A percentile compares a stretch with the other conserved stretches of the same genome.
These are phyloP conservation scores for Escovopsis sp. DNA, from an alignment of 2,329 filamentous ascomycete genomes.

Conservation along the genomic window DNA sequence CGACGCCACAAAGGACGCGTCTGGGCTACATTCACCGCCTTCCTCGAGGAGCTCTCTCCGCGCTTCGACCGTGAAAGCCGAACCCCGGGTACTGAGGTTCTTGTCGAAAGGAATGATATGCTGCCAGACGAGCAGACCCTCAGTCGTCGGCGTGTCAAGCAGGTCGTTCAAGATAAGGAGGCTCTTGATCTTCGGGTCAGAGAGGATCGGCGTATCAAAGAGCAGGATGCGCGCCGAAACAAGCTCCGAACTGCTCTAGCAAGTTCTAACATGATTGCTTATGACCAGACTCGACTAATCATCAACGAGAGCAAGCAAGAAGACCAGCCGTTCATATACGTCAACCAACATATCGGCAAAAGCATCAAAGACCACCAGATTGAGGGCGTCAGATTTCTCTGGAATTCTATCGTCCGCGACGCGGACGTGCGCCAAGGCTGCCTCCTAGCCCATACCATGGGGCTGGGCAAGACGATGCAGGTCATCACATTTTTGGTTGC, in stretches of 20 bases:
- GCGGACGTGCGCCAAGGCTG: constrained; percentile 52
- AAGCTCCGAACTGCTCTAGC: constrained; percentile 33
- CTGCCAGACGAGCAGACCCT: constrained; percentile 1
- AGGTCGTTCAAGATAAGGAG: constrained; percentile 21
- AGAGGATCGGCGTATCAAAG: constrained; percentile 36
- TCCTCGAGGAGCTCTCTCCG: constrained; percentile 13
- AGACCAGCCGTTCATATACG: constrained; percentile 44
- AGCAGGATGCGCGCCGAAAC: constrained; percentile 37
- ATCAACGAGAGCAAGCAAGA: constrained; percentile 54
- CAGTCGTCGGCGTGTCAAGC: constrained; percentile 12
- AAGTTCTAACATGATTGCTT: constrained; percentile 25
- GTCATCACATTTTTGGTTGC: constrained; percentile 70
- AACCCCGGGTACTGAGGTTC: constrained; percentile 13
- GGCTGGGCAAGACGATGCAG: constrained; percentile 86
- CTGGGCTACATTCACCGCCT: constrained; percentile 13
- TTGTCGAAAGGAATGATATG: constrained; percentile 7
- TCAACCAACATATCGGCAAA: constrained; percentile 47
- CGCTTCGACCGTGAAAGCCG: constrained; percentile 19
- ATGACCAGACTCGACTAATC: constrained; percentile 37
- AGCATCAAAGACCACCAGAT: constrained; percentile 70
- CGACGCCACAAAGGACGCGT: constrained; percentile 3
- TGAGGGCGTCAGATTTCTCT: constrained; percentile 72
- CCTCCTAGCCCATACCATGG: constrained; percentile 80
- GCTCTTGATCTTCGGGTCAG: constrained; percentile 38
- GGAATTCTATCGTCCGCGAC: constrained; percentile 62